Conservation (phyloP, 805 yeast genomes). For the Metschnikowia anglica region DNA sequence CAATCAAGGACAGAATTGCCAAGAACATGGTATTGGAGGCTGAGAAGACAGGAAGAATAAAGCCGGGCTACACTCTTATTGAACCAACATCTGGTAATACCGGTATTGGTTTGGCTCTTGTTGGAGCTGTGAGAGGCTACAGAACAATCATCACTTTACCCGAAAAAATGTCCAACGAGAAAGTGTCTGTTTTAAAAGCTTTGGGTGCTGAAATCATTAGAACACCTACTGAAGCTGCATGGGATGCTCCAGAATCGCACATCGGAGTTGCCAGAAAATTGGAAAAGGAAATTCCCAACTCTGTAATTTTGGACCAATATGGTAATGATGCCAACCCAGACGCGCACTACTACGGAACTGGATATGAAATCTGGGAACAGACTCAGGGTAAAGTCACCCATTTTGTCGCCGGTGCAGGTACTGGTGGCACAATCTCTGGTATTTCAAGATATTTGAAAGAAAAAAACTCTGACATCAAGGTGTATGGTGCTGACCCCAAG, state of each 20-base stretch:
- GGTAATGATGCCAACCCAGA: slow-evolving; percentile 74
- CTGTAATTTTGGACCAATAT: slow-evolving; percentile 83
- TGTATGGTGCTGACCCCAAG: slow-evolving; percentile 82
- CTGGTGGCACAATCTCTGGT: slow-evolving; percentile 97
- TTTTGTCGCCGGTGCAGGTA: slow-evolving; percentile 89
- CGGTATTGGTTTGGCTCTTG: slow-evolving; percentile 84
- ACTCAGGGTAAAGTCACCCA: slow-evolving; percentile 68
- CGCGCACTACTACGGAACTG: slow-evolving; percentile 84
- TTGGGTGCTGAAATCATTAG: slow-evolving; percentile 88
- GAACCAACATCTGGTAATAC: slow-evolving; percentile 93
- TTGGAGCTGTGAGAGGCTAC: slow-evolving; percentile 86
- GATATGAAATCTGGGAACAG: slow-evolving; percentile 82
- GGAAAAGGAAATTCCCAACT: slow-evolving; percentile 80
- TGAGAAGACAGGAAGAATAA: slow-evolving; percentile 70
- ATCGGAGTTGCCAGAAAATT: slow-evolving; percentile 82
- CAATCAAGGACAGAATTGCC: slow-evolving; percentile 87
- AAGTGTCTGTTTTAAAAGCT: slow-evolving; percentile 83
- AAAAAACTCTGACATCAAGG: slow-evolving; percentile 56
- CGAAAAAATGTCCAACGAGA: slow-evolving; percentile 89
- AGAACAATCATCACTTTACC: slow-evolving; percentile 85
- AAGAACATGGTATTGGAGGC: slow-evolving; percentile 85
- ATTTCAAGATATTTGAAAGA: slow-evolving; percentile 76
- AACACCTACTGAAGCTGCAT: slow-evolving; percentile 90
- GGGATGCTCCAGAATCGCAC: slow-evolving; percentile 90
- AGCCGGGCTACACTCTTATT: slow-evolving; percentile 81